phyloP scores from a whole-genome alignment of 169 alveolate genomes.

The Toxoplasma gondii region DNA sequence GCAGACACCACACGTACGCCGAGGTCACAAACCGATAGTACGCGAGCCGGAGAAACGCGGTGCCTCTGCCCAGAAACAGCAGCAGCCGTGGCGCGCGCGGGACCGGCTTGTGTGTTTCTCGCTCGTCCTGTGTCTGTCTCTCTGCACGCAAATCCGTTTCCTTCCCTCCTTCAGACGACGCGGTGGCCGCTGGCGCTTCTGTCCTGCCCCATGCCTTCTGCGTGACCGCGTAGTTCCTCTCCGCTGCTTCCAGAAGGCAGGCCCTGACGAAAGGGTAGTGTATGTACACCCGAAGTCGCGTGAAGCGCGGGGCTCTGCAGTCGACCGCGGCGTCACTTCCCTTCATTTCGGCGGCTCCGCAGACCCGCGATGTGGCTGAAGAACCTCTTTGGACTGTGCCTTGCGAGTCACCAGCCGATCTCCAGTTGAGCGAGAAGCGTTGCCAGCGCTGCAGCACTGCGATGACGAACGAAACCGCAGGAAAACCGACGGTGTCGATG shows the following conservation, averaged over 20 bases:
- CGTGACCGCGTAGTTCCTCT: no score
- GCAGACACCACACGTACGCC: not conserved
- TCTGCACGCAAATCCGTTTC: no score
- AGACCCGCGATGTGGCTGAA: no score
- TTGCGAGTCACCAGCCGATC: no score
- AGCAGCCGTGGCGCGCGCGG: not conserved
- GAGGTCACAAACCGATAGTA: not conserved
- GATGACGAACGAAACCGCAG: not conserved
- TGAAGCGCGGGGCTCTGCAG: not conserved
- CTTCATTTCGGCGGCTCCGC: no score
- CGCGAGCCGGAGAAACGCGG: not conserved
- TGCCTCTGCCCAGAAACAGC: not conserved
- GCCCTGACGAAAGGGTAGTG: constrained; percentile 40
- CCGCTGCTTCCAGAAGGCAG: not conserved
- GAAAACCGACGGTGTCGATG: not conserved
- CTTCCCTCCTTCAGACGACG: no score
- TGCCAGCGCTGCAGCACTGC: not conserved
- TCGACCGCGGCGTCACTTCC: no score
- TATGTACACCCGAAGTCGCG: constrained; percentile 22
- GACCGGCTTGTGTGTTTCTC: not conserved
- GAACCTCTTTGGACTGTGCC: no score
- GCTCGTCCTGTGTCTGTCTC: not conserved
- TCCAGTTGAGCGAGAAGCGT: not conserved
- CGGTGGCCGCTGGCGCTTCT: not conserved
- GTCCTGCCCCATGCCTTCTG: not conserved